Base-by-base conservation (phyloP, 2,329 filamentous ascomycete species). In the Botryotinia globosa region DNA sequence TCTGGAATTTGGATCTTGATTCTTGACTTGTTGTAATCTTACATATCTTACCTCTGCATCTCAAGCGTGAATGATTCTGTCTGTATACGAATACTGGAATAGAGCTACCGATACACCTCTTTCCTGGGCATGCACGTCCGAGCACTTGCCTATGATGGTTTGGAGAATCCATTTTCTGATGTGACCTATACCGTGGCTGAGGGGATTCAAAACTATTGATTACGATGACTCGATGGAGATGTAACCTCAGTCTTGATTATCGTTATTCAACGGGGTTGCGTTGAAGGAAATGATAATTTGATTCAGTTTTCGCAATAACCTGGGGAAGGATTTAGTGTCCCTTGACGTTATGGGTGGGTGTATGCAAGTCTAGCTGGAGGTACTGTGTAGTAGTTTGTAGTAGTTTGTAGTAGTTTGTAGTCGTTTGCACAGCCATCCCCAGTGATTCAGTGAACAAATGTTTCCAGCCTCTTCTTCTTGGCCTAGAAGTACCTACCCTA, bases 21-120 rank as follows among this genome's bases (percentile, higher is more conserved):
- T 65, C 44, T 65, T 65, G 63, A 65, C 45, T 65, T 65, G 20
- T 37, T n/a, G 25, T 14, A n/a, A 51, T 51, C 48, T 51, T 51
- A n/a, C n/a, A 18, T n/a, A n/a, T n/a, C n/a, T n/a, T n/a, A n/a
- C n/a, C n/a, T 54, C n/a, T 18, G 44, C 44, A 37, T 65, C 62
- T 64, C 37, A 32, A 37, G 22, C 34, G 58, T 34, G 39, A 25
- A 39, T 39, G 32, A 61, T 39, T n/a, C 25, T 62, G 6, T 42
- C 1, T 39, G 39, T n/a, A 18, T 39, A 62, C 34, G 34, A 62
- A 39, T 39, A 18, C 59, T 63, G 25, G 25, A 39, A 20, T 39
- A 18, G 8, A 29, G 37, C 61, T 42, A n/a, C 25, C 16, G 37
- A 6, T 34, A 34, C 34, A 34, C n/a, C 37, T 62, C 25, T 29